Evolutionary conservation across 2,329 filamentous ascomycete genomes (phyloP).

Genomic region (Aspergillus luchuensis): DNA sequence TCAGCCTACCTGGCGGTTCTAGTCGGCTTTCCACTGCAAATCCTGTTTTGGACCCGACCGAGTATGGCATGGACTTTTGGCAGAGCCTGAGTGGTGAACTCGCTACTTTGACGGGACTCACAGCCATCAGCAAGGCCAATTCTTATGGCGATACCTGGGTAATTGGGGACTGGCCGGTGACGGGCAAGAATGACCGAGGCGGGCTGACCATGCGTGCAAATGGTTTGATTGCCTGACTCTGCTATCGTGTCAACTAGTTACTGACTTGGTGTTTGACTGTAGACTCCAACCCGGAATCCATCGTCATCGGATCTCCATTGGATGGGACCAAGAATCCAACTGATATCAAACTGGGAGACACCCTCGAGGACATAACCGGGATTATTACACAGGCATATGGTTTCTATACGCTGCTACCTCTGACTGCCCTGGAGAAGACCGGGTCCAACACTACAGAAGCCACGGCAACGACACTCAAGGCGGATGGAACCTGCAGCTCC

Average conservation of each 20-base stretch:
- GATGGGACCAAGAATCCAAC: conserved; percentile 64
- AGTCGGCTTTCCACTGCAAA: conserved; percentile 61
- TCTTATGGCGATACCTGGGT: conserved; percentile 70
- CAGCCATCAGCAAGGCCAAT: conserved; percentile 63
- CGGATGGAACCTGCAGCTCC: conserved; percentile 56
- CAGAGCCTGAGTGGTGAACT: conserved; percentile 68
- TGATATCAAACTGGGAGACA: conserved; percentile 65
- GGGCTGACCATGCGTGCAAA: conserved; percentile 64
- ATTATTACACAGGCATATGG: conserved; percentile 67
- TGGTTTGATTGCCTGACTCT: conserved; percentile 39
- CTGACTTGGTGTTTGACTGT: not conserved
- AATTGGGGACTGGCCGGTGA: conserved; percentile 63
- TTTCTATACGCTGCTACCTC: conserved; percentile 68
- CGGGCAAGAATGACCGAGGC: conserved; percentile 63
- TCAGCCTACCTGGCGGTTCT: conserved; percentile 64
- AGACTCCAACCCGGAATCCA: conserved; percentile 71
- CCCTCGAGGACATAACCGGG: conserved; percentile 67
- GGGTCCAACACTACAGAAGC: conserved; percentile 49
- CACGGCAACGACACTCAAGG: conserved; percentile 55
- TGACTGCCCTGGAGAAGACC: conserved; percentile 57
- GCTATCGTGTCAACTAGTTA: not conserved
- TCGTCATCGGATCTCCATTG: conserved; percentile 65
- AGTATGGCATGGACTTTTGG: conserved; percentile 74
- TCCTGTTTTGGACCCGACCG: conserved; percentile 60
- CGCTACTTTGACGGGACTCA: conserved; percentile 62